Conservation (phyloP, 208 protist genomes). For the Leishmania tropica region DNA sequence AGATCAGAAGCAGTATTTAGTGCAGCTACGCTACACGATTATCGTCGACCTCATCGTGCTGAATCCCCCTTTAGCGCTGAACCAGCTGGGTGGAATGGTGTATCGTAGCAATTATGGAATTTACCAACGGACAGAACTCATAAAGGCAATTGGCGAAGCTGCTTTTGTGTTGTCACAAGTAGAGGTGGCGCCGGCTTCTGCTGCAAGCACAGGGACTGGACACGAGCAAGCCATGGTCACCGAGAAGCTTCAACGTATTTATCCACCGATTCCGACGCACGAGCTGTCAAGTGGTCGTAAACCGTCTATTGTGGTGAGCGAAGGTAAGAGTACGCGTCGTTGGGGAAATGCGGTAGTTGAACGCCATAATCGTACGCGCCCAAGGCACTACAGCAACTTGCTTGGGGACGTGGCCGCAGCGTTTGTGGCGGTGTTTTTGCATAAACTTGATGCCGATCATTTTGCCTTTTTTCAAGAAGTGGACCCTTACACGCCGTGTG, state of each 20-base stretch:
- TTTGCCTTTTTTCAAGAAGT: slow-evolving; percentile 64
- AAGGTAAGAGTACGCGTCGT: slow-evolving; percentile 62
- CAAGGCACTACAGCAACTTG: slow-evolving; percentile 38
- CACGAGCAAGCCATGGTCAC: neutral
- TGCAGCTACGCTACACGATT: slow-evolving; percentile 39
- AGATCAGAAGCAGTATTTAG: slow-evolving; percentile 41
- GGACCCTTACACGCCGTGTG: slow-evolving; percentile 68
- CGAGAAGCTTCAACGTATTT: slow-evolving; percentile 41
- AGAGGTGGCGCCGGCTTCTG: neutral
- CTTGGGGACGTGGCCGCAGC: slow-evolving; percentile 44
- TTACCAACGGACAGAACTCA: slow-evolving; percentile 66
- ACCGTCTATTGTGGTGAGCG: slow-evolving; percentile 42
- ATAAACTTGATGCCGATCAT: slow-evolving; percentile 54
- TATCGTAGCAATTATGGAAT: slow-evolving; percentile 68
- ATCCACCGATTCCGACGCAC: slow-evolving; percentile 64
- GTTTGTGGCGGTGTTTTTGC: slow-evolving; percentile 62
- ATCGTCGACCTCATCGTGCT: slow-evolving; percentile 63
- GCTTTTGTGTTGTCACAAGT: slow-evolving; percentile 51
- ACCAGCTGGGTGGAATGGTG: slow-evolving; percentile 52
- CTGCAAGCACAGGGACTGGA: neutral
- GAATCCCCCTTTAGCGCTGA: slow-evolving; percentile 45
- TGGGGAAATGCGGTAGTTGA: slow-evolving; percentile 59
- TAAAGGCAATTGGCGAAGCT: slow-evolving; percentile 65
- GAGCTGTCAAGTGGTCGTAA: slow-evolving; percentile 7
- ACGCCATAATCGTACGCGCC: slow-evolving; percentile 15